Conservation (phyloP, 768 basidiomycete genomes). For the Polyporus arcularius region DNA sequence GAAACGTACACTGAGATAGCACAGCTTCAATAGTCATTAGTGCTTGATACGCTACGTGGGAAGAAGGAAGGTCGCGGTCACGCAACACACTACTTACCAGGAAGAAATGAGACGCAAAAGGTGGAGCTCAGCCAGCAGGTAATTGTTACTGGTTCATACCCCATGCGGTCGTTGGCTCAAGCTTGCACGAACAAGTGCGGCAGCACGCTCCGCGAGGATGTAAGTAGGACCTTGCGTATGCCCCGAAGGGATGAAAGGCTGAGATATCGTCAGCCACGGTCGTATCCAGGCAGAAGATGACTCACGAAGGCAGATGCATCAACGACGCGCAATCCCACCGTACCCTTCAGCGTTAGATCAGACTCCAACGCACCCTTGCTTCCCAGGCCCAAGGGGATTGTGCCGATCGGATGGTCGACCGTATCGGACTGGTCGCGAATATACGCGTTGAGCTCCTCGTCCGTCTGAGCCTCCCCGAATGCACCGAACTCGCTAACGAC, state of each 20-base stretch:
- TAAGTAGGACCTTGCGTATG: slow-evolving; percentile 15
- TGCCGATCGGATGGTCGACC: slow-evolving; percentile 23
- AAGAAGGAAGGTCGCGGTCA: too few species aligned
- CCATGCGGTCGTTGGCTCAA: neutral
- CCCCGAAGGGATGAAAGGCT: slow-evolving; percentile 15
- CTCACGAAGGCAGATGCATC: slow-evolving; percentile 26
- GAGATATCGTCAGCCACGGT: neutral
- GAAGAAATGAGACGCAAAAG: too few species aligned
- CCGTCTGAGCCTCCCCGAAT: slow-evolving; percentile 5
- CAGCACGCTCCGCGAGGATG: slow-evolving; percentile 18
- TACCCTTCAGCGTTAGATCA: slow-evolving; percentile 41
- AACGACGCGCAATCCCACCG: slow-evolving; percentile 38
- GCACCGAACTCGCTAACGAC: slow-evolving; percentile 4
- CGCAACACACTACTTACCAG: too few species aligned
- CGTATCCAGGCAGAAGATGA: neutral
- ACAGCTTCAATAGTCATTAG: too few species aligned
- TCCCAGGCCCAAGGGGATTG: slow-evolving; percentile 38
- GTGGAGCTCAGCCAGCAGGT: too few species aligned
- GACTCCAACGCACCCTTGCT: slow-evolving; percentile 39
- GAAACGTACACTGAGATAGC: too few species aligned
- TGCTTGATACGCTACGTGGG: too few species aligned
- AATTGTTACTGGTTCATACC: neutral
- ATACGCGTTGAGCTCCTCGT: slow-evolving; percentile 7
- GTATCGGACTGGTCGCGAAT: neutral
- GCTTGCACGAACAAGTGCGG: neutral